Conservation (phyloP, 768 basidiomycete species). For the Hygrocybe punicea region DNA sequence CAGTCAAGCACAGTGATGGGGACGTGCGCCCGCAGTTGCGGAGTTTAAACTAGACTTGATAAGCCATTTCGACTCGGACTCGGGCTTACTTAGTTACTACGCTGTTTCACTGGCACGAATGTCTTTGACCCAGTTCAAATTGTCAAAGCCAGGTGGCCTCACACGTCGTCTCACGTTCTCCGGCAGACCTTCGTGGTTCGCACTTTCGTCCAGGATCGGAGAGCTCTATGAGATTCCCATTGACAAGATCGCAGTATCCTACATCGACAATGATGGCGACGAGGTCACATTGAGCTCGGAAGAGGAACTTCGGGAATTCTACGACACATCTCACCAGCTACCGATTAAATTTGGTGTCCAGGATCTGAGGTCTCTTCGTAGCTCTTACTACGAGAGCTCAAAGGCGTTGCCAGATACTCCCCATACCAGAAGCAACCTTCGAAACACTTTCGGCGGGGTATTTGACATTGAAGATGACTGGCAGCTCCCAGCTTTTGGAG, state of each 20-base stretch:
- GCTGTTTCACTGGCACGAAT: constrained; percentile 30
- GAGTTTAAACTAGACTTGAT: constrained; percentile 40
- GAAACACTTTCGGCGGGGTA: constrained; percentile 59
- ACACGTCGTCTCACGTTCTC: constrained; percentile 61
- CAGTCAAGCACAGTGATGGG: neutral
- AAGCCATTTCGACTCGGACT: too few species aligned
- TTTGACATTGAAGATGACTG: constrained; percentile 52
- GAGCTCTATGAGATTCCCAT: constrained; percentile 50
- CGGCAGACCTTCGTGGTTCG: constrained; percentile 50
- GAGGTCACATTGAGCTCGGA: constrained; percentile 74
- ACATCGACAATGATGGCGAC: constrained; percentile 70
- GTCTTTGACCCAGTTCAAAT: constrained; percentile 60
- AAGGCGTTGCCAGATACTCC: constrained; percentile 33
- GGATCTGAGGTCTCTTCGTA: constrained; percentile 48
- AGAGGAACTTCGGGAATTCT: constrained; percentile 75
- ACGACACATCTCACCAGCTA: constrained; percentile 34
- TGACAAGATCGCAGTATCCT: constrained; percentile 62
- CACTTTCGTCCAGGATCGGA: constrained; percentile 55
- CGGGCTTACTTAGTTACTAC: too few species aligned
- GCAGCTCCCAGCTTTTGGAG: constrained; percentile 53
- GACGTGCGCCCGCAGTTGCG: constrained; percentile 31
- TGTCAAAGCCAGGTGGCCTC: constrained; percentile 51
- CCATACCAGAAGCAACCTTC: constrained; percentile 31
- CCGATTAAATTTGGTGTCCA: constrained; percentile 60
- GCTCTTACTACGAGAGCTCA: constrained; percentile 13